Conservation (phyloP, 495 filamentous ascomycete genomes). For the Penicillium diatomitis region DNA sequence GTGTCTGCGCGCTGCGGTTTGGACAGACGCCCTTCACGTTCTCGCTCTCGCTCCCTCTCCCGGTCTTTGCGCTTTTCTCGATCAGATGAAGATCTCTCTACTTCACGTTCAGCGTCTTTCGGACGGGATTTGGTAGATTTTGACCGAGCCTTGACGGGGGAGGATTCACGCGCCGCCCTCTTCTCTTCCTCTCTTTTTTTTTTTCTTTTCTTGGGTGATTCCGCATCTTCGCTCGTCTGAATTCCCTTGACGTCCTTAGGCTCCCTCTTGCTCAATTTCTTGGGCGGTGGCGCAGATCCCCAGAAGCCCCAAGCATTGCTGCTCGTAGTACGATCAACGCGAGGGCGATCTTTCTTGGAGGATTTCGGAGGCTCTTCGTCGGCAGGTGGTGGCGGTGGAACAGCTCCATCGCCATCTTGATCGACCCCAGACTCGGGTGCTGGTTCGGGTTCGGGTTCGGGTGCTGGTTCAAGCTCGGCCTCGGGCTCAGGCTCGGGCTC, state of each 20-base stretch:
- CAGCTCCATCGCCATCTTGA: not conserved
- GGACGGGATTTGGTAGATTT: slow-evolving; percentile 38
- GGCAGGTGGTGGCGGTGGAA: slow-evolving; percentile 48
- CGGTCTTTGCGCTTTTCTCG: slow-evolving; percentile 32
- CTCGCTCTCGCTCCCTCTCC: slow-evolving; percentile 5
- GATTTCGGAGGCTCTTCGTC: slow-evolving; percentile 32
- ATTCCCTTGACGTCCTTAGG: slow-evolving; percentile 22
- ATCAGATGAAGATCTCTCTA: slow-evolving; percentile 48
- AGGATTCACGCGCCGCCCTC: slow-evolving; percentile 3
- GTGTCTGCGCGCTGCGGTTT: slow-evolving; percentile 38
- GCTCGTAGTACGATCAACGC: slow-evolving; percentile 40
- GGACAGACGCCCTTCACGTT: slow-evolving; percentile 28
- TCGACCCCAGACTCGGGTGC: slow-evolving; percentile 18
- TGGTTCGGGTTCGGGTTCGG: slow-evolving; percentile 8
- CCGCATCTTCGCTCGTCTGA: slow-evolving; percentile 23
- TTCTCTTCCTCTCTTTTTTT: slow-evolving; percentile 8
- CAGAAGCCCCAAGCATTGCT: slow-evolving; percentile 51
- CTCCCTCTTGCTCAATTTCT: slow-evolving; percentile 39
- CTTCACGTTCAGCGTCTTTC: slow-evolving; percentile 40
- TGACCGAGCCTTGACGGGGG: slow-evolving; percentile 34
- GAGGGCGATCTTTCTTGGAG: slow-evolving; percentile 50
- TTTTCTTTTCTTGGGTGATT: slow-evolving; percentile 11
- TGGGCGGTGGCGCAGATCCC: slow-evolving; percentile 42
- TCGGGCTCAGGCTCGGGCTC: slow-evolving; percentile 15
- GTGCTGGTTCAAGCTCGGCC: slow-evolving; percentile 19